Evolutionary conservation across 2,329 filamentous ascomycete genomes (phyloP).

Genomic region (Arthrocladium fulminans): DNA sequence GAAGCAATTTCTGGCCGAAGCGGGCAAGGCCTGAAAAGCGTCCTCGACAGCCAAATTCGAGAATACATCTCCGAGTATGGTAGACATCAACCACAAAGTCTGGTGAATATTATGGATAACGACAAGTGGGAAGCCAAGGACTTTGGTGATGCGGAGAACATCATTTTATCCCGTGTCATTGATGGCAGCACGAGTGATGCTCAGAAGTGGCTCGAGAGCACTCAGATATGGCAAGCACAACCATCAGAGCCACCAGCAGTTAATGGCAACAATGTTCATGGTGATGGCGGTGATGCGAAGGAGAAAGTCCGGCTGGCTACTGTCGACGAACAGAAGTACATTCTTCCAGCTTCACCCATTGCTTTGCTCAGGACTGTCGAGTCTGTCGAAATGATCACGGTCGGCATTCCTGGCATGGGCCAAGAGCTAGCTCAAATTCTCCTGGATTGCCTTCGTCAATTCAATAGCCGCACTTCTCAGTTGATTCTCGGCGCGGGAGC

Average conservation of each 20-base stretch:
- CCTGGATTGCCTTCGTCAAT: constrained; percentile 78
- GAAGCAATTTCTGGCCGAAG: constrained; percentile 56
- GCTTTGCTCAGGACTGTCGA: constrained; percentile 73
- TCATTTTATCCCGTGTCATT: constrained; percentile 46
- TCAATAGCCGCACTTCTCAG: constrained; percentile 94
- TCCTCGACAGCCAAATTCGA: constrained; percentile 55
- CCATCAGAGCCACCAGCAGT: constrained; percentile 12
- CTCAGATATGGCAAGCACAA: constrained; percentile 43
- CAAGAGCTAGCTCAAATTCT: constrained; percentile 67
- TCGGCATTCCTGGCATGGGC: constrained; percentile 81
- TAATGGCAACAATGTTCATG: constrained; percentile 16
- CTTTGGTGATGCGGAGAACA: constrained; percentile 46
- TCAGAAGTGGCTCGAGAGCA: constrained; percentile 42
- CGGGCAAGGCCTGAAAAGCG: constrained; percentile 50
- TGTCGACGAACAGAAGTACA: constrained; percentile 76
- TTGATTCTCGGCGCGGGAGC: constrained; percentile 92
- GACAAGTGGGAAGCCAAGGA: constrained; percentile 59
- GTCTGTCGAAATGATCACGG: constrained; percentile 71
- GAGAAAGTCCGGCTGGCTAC: constrained; percentile 61
- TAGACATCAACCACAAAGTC: constrained; percentile 48
- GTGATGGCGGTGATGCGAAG: constrained; percentile 30
- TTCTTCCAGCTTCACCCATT: constrained; percentile 75
- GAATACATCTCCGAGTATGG: constrained; percentile 52
- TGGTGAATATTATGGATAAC: constrained; percentile 50
- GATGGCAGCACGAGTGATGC: constrained; percentile 52